Evolutionary conservation across 129 eudicot genomes (phyloP), one percentile per base, ranked within the genome.

Genomic region (Lactuca sativa): DNA sequence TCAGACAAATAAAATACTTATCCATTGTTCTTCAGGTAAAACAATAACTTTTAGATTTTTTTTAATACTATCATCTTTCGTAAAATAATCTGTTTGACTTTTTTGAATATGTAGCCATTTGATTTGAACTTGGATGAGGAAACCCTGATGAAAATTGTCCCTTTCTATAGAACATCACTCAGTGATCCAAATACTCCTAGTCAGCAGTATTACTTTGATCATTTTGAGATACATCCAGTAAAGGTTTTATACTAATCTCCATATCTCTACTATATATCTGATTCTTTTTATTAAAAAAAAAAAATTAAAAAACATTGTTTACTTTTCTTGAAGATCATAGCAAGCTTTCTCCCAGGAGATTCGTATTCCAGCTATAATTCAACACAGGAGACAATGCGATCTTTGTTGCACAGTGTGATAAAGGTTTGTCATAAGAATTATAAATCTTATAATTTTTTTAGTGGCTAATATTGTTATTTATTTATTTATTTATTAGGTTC

Each of bases 101-200:
- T 53, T 31, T 4, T 66, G 44, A 76, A 65, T 73, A n/a, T 43
- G 83, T 88, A 95, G 99, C 97, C 99, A 71, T 57, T 95, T 76
- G 96, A 90, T 76, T 77, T 95, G 82, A 90, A 87, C 62, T 82
- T 95, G 80, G 99, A 95, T 70, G 99, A 95, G 89, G 99, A 90
- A 81, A 90, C 97, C 47, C 79, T 95, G 6, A 90, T 95, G 99
- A 95, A 67, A 81, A 78, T 95, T 15, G 97, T 84, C 53, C 96
- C 99, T 51, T 95, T 90, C 78, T 95, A 91, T 91, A 85, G 99
- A 82, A 87, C 55, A 71, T 95, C 99, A 55, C 97, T 87, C 66
- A 95, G 97, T 77, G 86, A 86, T 71, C 83, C 95, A 53, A 86
- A 67, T 74, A 52, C 90, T 56, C 92, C 88, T 17, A 81, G 97